Evolutionary conservation across 208 protist genomes (phyloP), one percentile per base, ranked within the genome.

Genomic region (Leishmania gerbilli): DNA sequence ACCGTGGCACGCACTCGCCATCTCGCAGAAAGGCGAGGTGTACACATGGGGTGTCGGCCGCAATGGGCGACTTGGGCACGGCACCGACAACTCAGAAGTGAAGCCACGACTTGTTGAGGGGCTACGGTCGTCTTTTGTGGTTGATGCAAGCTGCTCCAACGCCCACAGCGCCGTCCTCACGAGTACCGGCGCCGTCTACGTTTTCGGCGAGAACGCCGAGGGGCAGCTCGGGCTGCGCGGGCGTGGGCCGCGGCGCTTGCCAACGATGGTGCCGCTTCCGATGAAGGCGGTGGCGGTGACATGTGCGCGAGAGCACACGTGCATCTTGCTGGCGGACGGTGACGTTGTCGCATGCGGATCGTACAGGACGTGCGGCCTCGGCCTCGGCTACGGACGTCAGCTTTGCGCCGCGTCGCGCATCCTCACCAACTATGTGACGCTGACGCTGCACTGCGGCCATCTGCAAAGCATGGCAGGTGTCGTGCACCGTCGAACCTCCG

Each of bases 281-380:
- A 72, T 71, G 24, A 81, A 81, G 55, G 90, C 91, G n/a, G 79
- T 97, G 55, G 81, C 86, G 27, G 83, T 96, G 31, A 86, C 82
- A 3, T 94, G 90, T 75, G 90, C 91, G 47, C 69, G 79, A 3
- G 83, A 91, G 79, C 86, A 92, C 84, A 95, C 94, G 27, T 91
- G 81, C 71, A 76, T 96, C 17, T 81, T 97, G 56, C 79, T 96
- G 8, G 77, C 84, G 34, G 87, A 90, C 77, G 94, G 94, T 69
- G 94, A 97, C 78, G 75, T 97, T 2, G 86, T 97, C 74, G 85
- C 82, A 42, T 95, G 90, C 78, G 94, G 94, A 17, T 86, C 85
- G 27, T 60, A 88, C 51, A 83, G 84, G 27, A 85, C 78, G 13
- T 82, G 64, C 74, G 94, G 94, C 42, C 71, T 86, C 53, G 91